phyloP scores from a whole-genome alignment of 2,329 filamentous ascomycete genomes.

The Microcera coccophila region DNA sequence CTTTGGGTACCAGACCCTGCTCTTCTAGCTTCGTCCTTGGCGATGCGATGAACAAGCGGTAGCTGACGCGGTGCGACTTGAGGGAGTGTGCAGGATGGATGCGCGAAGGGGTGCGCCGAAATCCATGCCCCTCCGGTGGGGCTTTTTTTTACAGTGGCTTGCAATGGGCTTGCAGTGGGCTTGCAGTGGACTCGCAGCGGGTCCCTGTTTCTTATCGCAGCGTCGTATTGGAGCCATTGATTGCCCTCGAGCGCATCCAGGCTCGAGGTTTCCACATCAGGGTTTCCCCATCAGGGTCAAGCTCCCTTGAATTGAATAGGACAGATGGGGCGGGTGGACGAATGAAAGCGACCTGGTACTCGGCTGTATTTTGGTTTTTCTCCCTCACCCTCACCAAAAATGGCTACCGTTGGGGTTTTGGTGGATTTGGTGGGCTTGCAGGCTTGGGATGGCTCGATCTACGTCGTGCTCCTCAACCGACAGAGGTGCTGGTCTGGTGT shows the following conservation, averaged over 20 bases:
- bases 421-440: slow-evolving; percentile 13
- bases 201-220: background rate
- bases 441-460: too few relatives aligned
- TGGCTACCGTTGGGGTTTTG: slow-evolving; percentile 13
- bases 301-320: too few relatives aligned
- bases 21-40: background rate
- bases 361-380: too few relatives aligned
- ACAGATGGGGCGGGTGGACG: too few relatives aligned
- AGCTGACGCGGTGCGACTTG: background rate
- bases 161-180: too few relatives aligned
- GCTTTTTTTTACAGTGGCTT: too few relatives aligned
- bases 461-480: too few relatives aligned
- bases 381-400: too few relatives aligned
- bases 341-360: too few relatives aligned
- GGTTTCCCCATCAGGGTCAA: too few relatives aligned
- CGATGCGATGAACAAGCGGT: background rate
- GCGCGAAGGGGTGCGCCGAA: background rate
- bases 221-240: background rate
- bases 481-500: too few relatives aligned
- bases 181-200: too few relatives aligned
- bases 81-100: background rate
- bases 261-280: background rate
- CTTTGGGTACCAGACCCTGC: background rate
- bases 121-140: background rate
- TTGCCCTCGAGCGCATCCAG: slow-evolving; percentile 3